phyloP scores from a whole-genome alignment of 495 filamentous ascomycete species.

The Daldinia concentrica region DNA sequence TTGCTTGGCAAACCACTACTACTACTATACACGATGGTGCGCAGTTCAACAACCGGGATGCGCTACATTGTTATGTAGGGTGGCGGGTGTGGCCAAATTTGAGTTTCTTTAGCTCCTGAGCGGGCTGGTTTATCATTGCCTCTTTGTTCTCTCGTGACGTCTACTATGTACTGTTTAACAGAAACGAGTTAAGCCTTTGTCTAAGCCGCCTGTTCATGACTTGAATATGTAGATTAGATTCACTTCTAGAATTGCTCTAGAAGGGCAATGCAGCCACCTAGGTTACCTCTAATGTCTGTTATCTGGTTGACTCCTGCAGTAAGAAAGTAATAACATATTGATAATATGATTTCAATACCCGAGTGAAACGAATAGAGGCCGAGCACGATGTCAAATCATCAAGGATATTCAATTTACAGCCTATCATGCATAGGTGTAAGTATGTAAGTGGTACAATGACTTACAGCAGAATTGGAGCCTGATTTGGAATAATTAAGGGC shows the following conservation, averaged over 20 bases:
- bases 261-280: no score
- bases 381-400: no score
- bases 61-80: no score
- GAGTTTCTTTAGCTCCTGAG: background rate
- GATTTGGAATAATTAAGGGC: background rate
- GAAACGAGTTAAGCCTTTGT: background rate
- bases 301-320: background rate
- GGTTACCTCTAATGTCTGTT: no score
- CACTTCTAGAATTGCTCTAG: background rate
- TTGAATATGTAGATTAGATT: background rate
- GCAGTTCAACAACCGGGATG: background rate
- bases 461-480: background rate
- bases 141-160: conserved; percentile 1
- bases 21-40: background rate
- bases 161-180: background rate
- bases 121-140: background rate
- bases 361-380: no score
- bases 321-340: background rate
- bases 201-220: background rate
- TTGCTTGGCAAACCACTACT: background rate
- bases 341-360: no score
- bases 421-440: no score
- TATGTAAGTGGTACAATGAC: no score
- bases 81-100: background rate
- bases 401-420: no score